Conservation (phyloP, 306 rosid species). For the Fragaria iinumae region DNA sequence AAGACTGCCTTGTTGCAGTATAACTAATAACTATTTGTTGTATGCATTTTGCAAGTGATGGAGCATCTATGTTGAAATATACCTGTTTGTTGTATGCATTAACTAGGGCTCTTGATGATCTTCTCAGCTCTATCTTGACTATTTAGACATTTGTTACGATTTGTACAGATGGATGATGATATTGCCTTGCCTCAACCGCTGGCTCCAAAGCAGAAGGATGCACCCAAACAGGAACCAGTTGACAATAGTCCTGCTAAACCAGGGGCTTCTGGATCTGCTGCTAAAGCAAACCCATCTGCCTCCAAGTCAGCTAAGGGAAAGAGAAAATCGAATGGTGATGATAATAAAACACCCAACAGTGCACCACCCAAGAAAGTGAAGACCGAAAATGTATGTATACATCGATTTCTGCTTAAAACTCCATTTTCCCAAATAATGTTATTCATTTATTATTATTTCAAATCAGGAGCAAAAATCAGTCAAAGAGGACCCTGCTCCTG, state of each 20-base stretch:
- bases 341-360: conserved; percentile 55
- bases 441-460: neutral
- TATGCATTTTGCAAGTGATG: neutral
- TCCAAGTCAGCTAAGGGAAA: conserved; percentile 74
- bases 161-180: conserved; percentile 75
- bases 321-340: conserved; percentile 74
- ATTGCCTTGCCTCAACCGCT: conserved; percentile 41
- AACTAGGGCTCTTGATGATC: conserved; percentile 18
- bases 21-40: neutral
- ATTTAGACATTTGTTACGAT: conserved; percentile 18
- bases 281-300: conserved; percentile 63
- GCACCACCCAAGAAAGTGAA: conserved; percentile 83
- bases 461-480: conserved; percentile 63
- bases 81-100: neutral
- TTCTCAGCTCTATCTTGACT: conserved; percentile 14
- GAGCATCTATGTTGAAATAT: neutral
- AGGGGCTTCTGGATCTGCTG: conserved; percentile 48
- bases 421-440: neutral
- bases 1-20: neutral
- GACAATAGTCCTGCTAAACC: conserved; percentile 77
- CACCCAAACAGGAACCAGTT: conserved; percentile 75
- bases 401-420: neutral
- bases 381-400: conserved; percentile 68
- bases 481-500: conserved; percentile 60
- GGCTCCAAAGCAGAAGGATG: conserved; percentile 76